Base-by-base conservation (phyloP, 2,329 filamentous ascomycete genomes). In the Leptographium lundbergii region DNA sequence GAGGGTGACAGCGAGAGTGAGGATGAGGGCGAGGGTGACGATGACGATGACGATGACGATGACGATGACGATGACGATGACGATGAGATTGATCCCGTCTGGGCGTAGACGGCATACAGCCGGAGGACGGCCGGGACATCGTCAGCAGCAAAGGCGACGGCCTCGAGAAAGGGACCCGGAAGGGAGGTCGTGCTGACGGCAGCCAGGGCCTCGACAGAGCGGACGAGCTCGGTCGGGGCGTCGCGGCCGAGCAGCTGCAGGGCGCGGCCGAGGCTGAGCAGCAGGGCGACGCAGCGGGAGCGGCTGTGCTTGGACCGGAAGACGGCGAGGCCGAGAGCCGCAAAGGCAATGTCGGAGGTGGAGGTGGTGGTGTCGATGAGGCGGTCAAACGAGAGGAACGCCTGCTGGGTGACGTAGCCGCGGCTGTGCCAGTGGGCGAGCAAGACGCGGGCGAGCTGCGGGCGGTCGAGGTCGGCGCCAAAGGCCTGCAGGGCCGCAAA, bases 341-440 rank as follows among this genome's bases (percentile, higher is more conserved):
- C 66, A 14, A 70, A 59, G 6, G 65, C 63, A 22, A 17, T 5
- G 4, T 57, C 61, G 50, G 47, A 17, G 48, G 53, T 42, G 54
- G 22, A 5, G 19, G 7, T 14, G n/a, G 29, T n/a, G 24, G 39
- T 34, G 11, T 2, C 24, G n/a, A 11, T 54, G 6, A 51, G 17
- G n/a, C 2, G 6, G n/a, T 57, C 54, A 34, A 60, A 61, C 24
- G 32, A 5, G 51, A 11, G 29, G 52, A 14, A 50, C 13, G 36
- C 58, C 24, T 50, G 50, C 32, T 48, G 25, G 45, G 48, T 54
- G 51, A 69, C 56, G 56, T 68, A 68, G 13, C 65, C 65, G 14
- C 65, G 65, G 52, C 68, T 71, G 13, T 54, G 45, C 70, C 70
- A 72, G 54, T 71, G 70, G 4, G 63, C 61, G 7, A 69, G 32